These are phyloP conservation scores for Setaria italica DNA, from an alignment of 202 grass and related monocot species.

Conservation along the genomic window DNA sequence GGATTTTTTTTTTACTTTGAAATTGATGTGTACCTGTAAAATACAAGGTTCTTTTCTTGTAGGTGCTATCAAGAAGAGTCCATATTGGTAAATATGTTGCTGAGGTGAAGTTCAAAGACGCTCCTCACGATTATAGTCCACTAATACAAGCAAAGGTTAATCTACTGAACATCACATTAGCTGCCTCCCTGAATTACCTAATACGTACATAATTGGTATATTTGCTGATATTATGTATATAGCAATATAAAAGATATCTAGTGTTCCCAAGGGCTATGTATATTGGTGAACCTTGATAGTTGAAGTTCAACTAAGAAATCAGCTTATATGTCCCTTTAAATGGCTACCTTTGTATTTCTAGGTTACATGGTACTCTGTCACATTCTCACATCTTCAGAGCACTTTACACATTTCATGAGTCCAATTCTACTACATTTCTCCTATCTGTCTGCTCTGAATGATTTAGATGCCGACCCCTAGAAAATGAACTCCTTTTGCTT, in stretches of 20 bases:
- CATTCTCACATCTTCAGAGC: neutral
- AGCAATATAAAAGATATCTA: neutral
- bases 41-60: conserved; percentile 26
- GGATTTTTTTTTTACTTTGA: neutral
- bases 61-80: conserved; percentile 89
- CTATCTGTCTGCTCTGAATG: neutral
- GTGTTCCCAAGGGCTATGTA: neutral
- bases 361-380: neutral
- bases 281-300: conserved; percentile 8
- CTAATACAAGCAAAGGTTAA: conserved; percentile 73
- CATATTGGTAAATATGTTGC: conserved; percentile 93
- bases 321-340: neutral
- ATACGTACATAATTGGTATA: neutral
- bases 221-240: conserved; percentile 21
- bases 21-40: neutral
- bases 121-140: conserved; percentile 77
- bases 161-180: conserved; percentile 8
- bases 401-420: neutral
- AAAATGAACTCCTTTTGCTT: neutral
- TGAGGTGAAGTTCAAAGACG: conserved; percentile 86
- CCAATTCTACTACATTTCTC: neutral
- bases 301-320: neutral
- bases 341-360: neutral
- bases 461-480: neutral
- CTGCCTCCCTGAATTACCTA: neutral